Evolutionary conservation across 495 filamentous ascomycete species (phyloP), one percentile per base, ranked within the genome.

Genomic region (Penicillium turbatum): DNA sequence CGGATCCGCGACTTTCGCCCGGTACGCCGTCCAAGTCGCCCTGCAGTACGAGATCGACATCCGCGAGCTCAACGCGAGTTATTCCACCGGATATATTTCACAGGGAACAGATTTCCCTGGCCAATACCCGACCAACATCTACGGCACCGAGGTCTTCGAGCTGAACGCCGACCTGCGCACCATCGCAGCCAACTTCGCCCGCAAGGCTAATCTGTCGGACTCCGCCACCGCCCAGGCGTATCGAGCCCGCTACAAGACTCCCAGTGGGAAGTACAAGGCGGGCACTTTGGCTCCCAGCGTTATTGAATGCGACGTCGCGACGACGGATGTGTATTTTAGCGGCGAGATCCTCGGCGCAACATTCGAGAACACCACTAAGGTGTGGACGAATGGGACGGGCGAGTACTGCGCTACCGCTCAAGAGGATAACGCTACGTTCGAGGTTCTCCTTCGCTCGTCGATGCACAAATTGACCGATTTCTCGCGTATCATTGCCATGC

Each of bases 61-160:
- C 5, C 82, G 87, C 11, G 85, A 89, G 66, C 85, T 87, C 36
- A 81, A 85, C 3, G 60, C 54, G 11, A 84, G 84, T 67, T 87
- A 78, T 55, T 74, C 79, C 3, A 86, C 85, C 0, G 83, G 84
- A 13, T 90, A 90, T 58, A 69, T 89, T 19, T 76, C 84, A 0
- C 80, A 81, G 59, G 86, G 86, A 5, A 66, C 79, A 2, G 55
- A 66, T 6, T 43, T 31, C 26, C 82, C 86, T 1, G 60, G 74
- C 42, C 61, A 86, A 53, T 90, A 87, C 60, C 86, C 87, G 0
- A 62, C 62, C 40, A 75, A 54, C 44, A 76, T 87, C 62, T 90
- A 90, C 67, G 87, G 87, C 42, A 89, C 87, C 9, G 87, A 91
- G 67, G 87, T 89, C 24, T 85, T 87, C 66, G 87, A 90, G 63